These are phyloP conservation scores for Trichophyton verrucosum DNA, from an alignment of 2,329 filamentous ascomycete species.

Conservation along the genomic window DNA sequence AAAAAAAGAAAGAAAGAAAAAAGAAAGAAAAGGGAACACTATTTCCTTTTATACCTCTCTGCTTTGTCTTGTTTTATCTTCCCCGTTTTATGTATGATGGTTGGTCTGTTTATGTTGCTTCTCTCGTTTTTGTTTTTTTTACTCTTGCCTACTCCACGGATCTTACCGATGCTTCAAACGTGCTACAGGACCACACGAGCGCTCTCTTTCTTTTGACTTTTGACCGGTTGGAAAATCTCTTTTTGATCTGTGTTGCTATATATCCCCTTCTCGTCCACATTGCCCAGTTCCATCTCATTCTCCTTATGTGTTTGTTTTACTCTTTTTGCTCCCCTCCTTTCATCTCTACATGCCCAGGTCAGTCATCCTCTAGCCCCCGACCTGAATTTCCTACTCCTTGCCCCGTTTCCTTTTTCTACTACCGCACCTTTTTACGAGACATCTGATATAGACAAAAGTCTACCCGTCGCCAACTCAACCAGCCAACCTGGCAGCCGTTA, in stretches of 20 bases:
- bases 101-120: neutral
- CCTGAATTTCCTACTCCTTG: neutral
- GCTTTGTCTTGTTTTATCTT: neutral
- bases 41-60: too few relatives aligned
- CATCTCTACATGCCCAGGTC: neutral
- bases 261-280: too few relatives aligned
- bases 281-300: too few relatives aligned
- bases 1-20: neutral
- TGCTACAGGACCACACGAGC: neutral
- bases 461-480: neutral
- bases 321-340: neutral
- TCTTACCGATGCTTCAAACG: neutral
- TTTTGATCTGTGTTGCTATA: constrained; percentile 3
- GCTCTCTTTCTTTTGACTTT: neutral
- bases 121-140: neutral
- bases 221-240: neutral
- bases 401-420: neutral
- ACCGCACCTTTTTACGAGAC: constrained; percentile 10
- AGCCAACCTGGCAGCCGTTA: too few relatives aligned
- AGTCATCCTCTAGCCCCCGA: neutral
- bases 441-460: constrained; percentile 1
- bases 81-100: neutral
- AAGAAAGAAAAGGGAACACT: neutral
- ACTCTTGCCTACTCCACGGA: neutral
- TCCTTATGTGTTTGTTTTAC: neutral